Conservation (phyloP, 2,329 filamentous ascomycete species). For the Sarocladium strictum region DNA sequence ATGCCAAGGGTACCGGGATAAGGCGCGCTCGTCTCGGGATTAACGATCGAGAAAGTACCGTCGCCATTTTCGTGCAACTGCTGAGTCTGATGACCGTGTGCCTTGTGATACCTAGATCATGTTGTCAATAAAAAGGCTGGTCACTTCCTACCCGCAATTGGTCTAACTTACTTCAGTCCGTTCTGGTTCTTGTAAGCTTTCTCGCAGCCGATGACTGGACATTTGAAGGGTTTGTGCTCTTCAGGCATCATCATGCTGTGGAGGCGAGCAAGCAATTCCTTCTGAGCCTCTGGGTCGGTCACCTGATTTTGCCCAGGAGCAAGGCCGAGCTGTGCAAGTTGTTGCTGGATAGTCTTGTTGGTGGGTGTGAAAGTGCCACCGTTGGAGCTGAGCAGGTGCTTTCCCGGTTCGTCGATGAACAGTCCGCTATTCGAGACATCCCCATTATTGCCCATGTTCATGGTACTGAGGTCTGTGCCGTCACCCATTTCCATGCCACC, state of each 20-base stretch:
- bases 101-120: conserved; percentile 56
- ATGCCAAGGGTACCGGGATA: conserved; percentile 97
- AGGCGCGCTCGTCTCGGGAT: conserved; percentile 87
- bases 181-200: conserved; percentile 99
- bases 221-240: conserved; percentile 96
- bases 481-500: conserved; percentile 57
- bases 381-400: conserved; percentile 83
- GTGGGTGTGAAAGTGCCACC: conserved; percentile 35
- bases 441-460: conserved; percentile 43
- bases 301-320: conserved; percentile 63
- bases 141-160: background rate
- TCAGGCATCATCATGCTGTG: conserved; percentile 66
- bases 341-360: conserved; percentile 49
- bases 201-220: conserved; percentile 95
- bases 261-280: conserved; percentile 49
- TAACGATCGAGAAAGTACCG: conserved; percentile 96
- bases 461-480: conserved; percentile 54
- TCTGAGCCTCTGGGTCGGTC: conserved; percentile 68
- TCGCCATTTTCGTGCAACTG: conserved; percentile 95
- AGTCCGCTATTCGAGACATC: conserved; percentile 36
- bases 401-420: conserved; percentile 88
- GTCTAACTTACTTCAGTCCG: conserved; percentile 72
- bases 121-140: conserved; percentile 19
- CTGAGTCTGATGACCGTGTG: conserved; percentile 93
- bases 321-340: conserved; percentile 66